Base-by-base conservation (phyloP, 352 stramenopile genomes). In the Phytophthora foliorum region DNA sequence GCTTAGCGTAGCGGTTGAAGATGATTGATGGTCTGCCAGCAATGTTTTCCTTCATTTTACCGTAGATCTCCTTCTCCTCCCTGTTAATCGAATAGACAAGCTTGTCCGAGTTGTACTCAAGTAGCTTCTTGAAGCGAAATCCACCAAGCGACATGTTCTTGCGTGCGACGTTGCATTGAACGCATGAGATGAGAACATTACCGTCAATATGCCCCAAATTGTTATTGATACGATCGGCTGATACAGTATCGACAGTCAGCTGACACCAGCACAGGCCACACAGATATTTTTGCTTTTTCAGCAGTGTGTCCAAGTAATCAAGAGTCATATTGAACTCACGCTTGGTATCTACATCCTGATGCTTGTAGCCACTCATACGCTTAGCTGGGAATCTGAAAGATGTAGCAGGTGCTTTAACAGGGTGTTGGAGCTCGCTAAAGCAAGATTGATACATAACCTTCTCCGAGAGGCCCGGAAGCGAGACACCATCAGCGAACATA, bases 391-490 rank as follows among this genome's bases (percentile, higher is more conserved):
- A 75, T 14, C 39, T 25, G 38, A 78, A 78, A 25, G 57, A 9
- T 45, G 19, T 27, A 27, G 53, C 54, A 13, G 53, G 21, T 3
- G 14, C 17, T 4, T 46, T 55, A 1, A 11, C 17, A 34, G 25
- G 54, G 3, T 62, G 19, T 7, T 59, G n/a, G 4, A 69, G 34
- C 14, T 78, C 55, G 16, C 16, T 57, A 29, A 64, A 68, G 51
- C 49, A 70, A 9, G 39, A 71, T 27, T 74, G 59, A 57, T 78
- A 78, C 65, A 75, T 72, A 36, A 72, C 46, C 19, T 74, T 74
- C 45, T 74, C 65, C 4, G 51, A 38, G 4, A 74, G 53, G 3
- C 57, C 57, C 0, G 66, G 66, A 10, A 74, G 31, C 6, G 27
- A 59, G 8, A 69, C 52, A 41, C 57, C 65, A 58, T 73, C 65